A percentile compares a stretch with the other conserved stretches of the same genome.
Conservation (phyloP, 108 stramenopile genomes). For the Cyclostephanos invisitatus region DNA sequence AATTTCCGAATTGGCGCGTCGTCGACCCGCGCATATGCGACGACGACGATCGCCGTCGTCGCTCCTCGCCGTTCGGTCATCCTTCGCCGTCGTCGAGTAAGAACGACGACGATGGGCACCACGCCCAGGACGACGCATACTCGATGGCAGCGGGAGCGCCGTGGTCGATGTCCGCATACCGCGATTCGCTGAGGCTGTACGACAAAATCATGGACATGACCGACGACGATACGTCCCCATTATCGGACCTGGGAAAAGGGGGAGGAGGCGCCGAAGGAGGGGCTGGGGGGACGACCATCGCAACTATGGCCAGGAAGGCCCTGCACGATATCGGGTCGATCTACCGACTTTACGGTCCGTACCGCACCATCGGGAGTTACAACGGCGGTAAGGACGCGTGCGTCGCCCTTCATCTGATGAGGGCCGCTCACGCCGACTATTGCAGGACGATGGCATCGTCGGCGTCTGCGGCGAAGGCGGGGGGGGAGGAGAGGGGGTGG, state of each 20-base stretch:
- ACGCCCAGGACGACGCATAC: not conserved
- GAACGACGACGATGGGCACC: not conserved
- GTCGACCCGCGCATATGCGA: not conserved
- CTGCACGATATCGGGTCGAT: conserved; percentile 72
- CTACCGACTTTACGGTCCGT: conserved; percentile 81
- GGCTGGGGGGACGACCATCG: conserved; percentile 6
- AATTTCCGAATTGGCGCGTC: conserved; percentile 28
- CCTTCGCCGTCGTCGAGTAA: not conserved
- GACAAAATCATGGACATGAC: conserved; percentile 32
- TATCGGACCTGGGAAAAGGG: too few species aligned
- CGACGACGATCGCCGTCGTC: not conserved
- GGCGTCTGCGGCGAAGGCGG: conserved; percentile 10
- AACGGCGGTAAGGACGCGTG: conserved; percentile 99
- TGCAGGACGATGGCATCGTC: conserved; percentile 21
- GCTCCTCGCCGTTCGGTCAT: conserved; percentile 29
- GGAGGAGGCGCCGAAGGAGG: too few species aligned
- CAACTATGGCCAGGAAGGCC: conserved; percentile 57
- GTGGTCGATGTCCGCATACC: conserved; percentile 70
- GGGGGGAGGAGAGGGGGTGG: too few species aligned
- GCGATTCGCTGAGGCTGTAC: conserved; percentile 63
- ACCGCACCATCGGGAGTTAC: conserved; percentile 84
- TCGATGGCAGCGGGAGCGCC: conserved; percentile 20
- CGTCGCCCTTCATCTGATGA: conserved; percentile 91
- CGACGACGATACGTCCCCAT: too few species aligned
- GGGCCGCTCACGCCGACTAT: conserved; percentile 88